phyloP scores from a whole-genome alignment of 1,284 basidiomycete species.

The Vanrija sp. region DNA sequence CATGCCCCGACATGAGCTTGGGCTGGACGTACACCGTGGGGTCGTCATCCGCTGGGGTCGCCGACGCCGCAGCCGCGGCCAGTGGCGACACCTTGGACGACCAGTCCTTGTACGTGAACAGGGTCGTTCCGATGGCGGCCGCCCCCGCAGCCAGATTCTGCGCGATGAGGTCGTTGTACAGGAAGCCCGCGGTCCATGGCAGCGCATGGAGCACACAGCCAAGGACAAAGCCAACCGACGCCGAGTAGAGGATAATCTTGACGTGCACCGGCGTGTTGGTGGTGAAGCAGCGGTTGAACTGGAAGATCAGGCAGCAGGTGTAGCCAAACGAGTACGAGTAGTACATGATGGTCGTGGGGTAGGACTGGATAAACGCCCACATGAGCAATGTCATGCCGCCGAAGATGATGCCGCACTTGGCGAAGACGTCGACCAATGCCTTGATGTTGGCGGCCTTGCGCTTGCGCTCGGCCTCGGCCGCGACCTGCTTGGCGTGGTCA shows the following conservation, averaged over 20 bases:
- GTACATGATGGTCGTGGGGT: conserved; percentile 8
- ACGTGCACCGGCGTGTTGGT: conserved; percentile 9
- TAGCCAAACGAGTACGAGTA: conserved; percentile 11
- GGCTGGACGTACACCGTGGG: conserved; percentile 1
- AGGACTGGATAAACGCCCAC: conserved; percentile 8
- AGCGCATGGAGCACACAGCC: conserved; percentile 4
- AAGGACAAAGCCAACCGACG: neutral
- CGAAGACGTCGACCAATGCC: conserved; percentile 1
- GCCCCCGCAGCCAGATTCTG: conserved; percentile 2
- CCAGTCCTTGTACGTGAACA: conserved; percentile 7
- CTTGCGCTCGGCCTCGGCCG: neutral
- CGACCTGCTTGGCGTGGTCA: conserved; percentile 6
- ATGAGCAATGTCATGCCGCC: conserved; percentile 6
- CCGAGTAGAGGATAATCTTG: conserved; percentile 8
- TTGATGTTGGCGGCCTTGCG: conserved; percentile 1
- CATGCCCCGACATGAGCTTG: neutral
- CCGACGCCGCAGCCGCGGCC: neutral
- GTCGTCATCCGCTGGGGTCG: neutral
- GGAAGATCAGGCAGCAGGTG: conserved; percentile 10
- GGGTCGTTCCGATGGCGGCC: conserved; percentile 3
- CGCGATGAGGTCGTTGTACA: conserved; percentile 8
- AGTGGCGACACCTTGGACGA: neutral
- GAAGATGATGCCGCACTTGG: conserved; percentile 9
- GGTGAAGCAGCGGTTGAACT: conserved; percentile 13
- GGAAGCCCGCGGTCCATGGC: conserved; percentile 5